phyloP scores from a whole-genome alignment of 2,329 filamentous ascomycete species.

The Amauroascus verrucosus region DNA sequence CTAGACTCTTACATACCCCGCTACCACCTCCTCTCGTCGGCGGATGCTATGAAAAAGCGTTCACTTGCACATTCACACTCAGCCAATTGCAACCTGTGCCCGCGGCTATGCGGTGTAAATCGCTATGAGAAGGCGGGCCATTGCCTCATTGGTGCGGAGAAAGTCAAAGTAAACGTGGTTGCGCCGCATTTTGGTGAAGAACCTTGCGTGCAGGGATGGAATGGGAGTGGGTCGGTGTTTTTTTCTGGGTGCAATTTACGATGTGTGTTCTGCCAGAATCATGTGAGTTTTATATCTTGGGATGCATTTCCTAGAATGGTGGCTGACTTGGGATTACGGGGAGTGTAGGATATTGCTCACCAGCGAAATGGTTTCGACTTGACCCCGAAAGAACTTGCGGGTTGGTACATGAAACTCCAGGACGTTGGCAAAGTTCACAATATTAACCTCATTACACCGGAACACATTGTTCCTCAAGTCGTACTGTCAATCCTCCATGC shows the following conservation, averaged over 20 bases:
- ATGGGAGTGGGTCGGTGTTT: slow-evolving; percentile 71
- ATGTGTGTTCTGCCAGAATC: slow-evolving; percentile 68
- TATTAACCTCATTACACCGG: slow-evolving; percentile 78
- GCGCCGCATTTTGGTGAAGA: slow-evolving; percentile 80
- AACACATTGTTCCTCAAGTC: slow-evolving; percentile 78
- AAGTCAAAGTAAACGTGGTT: slow-evolving; percentile 71
- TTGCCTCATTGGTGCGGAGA: slow-evolving; percentile 63
- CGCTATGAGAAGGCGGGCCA: slow-evolving; percentile 68
- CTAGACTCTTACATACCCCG: slow-evolving; percentile 64
- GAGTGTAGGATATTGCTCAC: slow-evolving; percentile 59
- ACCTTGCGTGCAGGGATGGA: slow-evolving; percentile 71
- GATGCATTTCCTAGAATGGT: neutral
- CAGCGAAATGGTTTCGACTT: slow-evolving; percentile 71
- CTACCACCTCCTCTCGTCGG: slow-evolving; percentile 57
- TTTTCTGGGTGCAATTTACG: slow-evolving; percentile 67
- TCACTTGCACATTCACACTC: slow-evolving; percentile 65
- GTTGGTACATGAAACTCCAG: slow-evolving; percentile 77
- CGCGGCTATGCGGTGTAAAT: slow-evolving; percentile 66
- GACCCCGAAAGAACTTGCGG: slow-evolving; percentile 64
- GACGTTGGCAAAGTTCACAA: slow-evolving; percentile 74
- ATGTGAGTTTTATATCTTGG: slow-evolving; percentile 30
- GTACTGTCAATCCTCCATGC: slow-evolving; percentile 66
- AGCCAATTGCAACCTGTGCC: slow-evolving; percentile 70
- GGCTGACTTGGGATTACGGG: neutral
- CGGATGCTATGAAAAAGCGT: slow-evolving; percentile 62